These are phyloP conservation scores for Pistacia atlantica DNA, from an alignment of 345 rosid genomes.

Conservation along the genomic window DNA sequence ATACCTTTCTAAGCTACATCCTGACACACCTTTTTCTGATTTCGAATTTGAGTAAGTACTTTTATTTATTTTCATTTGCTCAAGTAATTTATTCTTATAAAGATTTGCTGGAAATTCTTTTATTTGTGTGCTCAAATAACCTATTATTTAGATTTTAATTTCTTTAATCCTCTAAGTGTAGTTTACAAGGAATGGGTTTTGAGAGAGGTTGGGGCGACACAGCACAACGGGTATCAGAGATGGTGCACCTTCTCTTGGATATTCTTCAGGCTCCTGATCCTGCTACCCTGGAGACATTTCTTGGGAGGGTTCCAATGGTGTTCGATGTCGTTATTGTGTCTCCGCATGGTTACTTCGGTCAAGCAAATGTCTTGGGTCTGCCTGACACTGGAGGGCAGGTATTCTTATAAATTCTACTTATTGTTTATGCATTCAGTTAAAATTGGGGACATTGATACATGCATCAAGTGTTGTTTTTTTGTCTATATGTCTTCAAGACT, in stretches of 20 bases:
- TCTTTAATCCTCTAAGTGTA: slow-evolving; percentile 8
- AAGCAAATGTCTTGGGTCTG: slow-evolving; percentile 66
- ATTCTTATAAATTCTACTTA: background rate
- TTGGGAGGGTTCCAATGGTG: slow-evolving; percentile 67
- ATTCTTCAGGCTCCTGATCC: slow-evolving; percentile 74
- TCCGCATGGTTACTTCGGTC: slow-evolving; percentile 68
- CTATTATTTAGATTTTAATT: background rate
- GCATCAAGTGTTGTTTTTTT: background rate
- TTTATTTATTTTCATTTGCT: background rate
- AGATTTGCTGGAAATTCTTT: background rate
- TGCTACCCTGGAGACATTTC: slow-evolving; percentile 57
- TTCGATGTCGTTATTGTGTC: slow-evolving; percentile 63
- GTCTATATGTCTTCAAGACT: background rate
- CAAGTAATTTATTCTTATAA: background rate
- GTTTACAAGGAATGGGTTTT: slow-evolving; percentile 63
- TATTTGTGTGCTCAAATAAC: background rate
- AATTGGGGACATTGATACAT: background rate
- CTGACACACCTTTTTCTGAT: slow-evolving; percentile 43
- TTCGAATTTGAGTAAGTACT: slow-evolving; percentile 53
- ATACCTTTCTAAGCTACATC: slow-evolving; percentile 50
- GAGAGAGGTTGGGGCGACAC: slow-evolving; percentile 69
- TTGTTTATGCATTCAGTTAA: background rate
- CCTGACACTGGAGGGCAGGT: slow-evolving; percentile 75
- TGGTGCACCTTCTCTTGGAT: slow-evolving; percentile 61
- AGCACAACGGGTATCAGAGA: slow-evolving; percentile 44